A percentile compares a stretch with the other conserved stretches of the same genome.
These are phyloP conservation scores for Senna tora DNA, from an alignment of 306 rosid species.

Conservation along the genomic window DNA sequence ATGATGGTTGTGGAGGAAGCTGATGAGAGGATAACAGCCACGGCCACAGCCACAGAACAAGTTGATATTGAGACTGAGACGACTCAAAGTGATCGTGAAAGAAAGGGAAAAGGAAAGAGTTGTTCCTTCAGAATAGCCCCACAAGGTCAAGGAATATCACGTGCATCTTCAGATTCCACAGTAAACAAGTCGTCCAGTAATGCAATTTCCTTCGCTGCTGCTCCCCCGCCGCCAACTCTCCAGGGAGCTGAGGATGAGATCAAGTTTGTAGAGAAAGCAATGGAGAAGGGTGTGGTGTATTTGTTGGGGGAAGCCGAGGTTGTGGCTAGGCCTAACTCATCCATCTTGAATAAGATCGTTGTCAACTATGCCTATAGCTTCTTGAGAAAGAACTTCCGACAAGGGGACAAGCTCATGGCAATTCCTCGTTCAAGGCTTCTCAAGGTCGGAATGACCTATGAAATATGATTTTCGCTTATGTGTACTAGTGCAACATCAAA, in stretches of 20 bases:
- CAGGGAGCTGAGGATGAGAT: conserved; percentile 58
- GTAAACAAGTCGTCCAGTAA: conserved; percentile 23
- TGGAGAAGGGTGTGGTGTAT: conserved; percentile 71
- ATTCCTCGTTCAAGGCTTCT: conserved; percentile 65
- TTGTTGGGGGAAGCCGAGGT: conserved; percentile 77
- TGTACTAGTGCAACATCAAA: too few relatives aligned
- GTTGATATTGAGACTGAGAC: neutral
- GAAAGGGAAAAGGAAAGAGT: conserved; percentile 9
- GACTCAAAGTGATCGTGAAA: neutral
- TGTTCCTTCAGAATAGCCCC: conserved; percentile 39
- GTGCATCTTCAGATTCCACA: conserved; percentile 30
- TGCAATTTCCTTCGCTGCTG: neutral
- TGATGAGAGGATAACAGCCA: conserved; percentile 26
- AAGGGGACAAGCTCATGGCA: conserved; percentile 54
- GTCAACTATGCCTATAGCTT: conserved; percentile 63
- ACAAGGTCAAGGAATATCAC: neutral
- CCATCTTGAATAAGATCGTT: conserved; percentile 63
- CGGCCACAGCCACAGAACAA: neutral
- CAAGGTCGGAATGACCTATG: conserved; percentile 63
- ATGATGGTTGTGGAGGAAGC: neutral
- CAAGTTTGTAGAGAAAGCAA: conserved; percentile 56
- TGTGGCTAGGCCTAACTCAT: conserved; percentile 62
- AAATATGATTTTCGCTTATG: conserved; percentile 24
- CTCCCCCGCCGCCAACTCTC: too few relatives aligned
- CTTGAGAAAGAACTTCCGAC: conserved; percentile 73